Evolutionary conservation across 2,329 filamentous ascomycete species (phyloP).

Genomic region (Diaporthe humulicola): DNA sequence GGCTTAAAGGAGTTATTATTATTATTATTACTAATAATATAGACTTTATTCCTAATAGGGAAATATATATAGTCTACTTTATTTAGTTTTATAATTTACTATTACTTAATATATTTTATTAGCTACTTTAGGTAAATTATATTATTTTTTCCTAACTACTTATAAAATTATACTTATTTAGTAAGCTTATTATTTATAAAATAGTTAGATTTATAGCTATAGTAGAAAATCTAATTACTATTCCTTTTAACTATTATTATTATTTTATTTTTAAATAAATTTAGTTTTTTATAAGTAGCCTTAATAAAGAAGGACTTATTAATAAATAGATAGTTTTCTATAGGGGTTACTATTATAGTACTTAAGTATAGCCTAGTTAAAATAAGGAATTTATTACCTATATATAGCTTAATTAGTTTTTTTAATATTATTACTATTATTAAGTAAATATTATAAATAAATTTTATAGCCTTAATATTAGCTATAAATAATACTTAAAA

Average conservation of each 20-base stretch:
- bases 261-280: neutral
- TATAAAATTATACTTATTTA: neutral
- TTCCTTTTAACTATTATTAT: neutral
- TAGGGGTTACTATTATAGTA: neutral
- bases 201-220: neutral
- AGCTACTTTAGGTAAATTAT: neutral
- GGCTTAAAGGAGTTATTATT: neutral
- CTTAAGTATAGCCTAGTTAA: too few species aligned
- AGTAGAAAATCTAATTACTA: neutral
- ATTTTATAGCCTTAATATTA: neutral
- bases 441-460: neutral
- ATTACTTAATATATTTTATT: neutral
- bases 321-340: neutral
- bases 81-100: neutral
- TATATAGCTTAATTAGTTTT: neutral
- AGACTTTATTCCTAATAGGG: neutral
- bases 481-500: neutral
- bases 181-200: neutral
- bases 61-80: neutral
- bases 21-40: neutral
- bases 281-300: neutral
- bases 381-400: too few species aligned
- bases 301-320: neutral
- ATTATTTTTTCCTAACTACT: neutral
- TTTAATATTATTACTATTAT: neutral